Evolutionary conservation across 2,329 filamentous ascomycete species (phyloP), one percentile per base, ranked within the genome.

Genomic region (Chalara sp.): DNA sequence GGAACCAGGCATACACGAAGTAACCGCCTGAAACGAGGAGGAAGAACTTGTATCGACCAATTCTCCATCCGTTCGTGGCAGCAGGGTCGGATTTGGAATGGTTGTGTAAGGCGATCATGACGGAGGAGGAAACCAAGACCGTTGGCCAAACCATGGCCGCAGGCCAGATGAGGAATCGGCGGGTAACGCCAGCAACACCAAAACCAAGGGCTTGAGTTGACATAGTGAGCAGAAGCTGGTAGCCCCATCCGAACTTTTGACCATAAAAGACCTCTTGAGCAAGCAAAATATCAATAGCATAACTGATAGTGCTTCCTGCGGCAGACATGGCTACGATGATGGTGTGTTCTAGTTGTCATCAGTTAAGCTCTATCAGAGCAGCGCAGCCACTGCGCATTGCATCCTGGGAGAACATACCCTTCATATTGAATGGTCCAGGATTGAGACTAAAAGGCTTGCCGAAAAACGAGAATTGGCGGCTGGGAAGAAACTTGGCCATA

Each of bases 241-340:
- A 83, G 2, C 73, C 74, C 69, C 77, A 81, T 47, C 76, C 11
- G 86, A 68, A 51, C 80, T 84, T 64, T 87, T 85, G 1, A 80
- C 85, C 5, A 80, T 90, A 90, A 59, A 88, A 89, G 10, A 84
- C 76, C 31, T 80, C 69, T 66, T 88, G 84, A 0, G 85, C 85
- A 2, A 88, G 72, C 43, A 90, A 78, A 32, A 88, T 83, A 57
- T 89, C 86, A 1, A 85, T 89, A 1, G 84, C 83, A 59, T 90
- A 89, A 4, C 63, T 71, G 76, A 83, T 50, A 2, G 54, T 50
- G 32, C 55, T 53, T 6, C 56, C 46, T 10, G 52, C 53, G 48
- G 48, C 54, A 8, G 57, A 52, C 58, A 84, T 84, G 57, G 84
- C 78, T n/a, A 81, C 78, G 50, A 86, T 83, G 53, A 86, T 76